Evolutionary conservation across 352 stramenopile species (phyloP).

Genomic region (Phytophthora megakarya): DNA sequence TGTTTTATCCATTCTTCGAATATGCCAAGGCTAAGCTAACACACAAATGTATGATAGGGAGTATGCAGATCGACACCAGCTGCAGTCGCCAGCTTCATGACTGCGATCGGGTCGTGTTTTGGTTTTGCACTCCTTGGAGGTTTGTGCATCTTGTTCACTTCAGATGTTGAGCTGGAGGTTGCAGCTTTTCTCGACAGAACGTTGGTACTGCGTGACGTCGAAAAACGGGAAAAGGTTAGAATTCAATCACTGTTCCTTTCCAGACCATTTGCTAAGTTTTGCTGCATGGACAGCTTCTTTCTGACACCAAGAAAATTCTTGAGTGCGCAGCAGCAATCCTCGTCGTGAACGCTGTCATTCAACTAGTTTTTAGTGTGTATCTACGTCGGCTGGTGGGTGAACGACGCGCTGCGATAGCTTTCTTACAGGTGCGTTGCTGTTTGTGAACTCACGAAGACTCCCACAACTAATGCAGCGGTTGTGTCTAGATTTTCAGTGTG

Average conservation of each 20-base stretch:
- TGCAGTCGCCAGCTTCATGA: conserved; percentile 57
- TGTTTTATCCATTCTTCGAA: not conserved
- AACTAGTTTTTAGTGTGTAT: conserved; percentile 50
- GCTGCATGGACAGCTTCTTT: conserved; percentile 45
- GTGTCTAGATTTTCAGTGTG: conserved; percentile 60
- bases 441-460: not conserved
- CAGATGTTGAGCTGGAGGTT: conserved; percentile 48
- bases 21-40: not conserved
- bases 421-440: conserved; percentile 51
- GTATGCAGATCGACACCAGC: conserved; percentile 56
- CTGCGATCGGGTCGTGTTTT: conserved; percentile 54
- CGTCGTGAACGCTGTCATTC: conserved; percentile 37
- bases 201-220: conserved; percentile 35
- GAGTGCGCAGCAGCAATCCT: conserved; percentile 42
- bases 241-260: no score
- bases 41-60: conserved; percentile 30
- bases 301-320: conserved; percentile 46
- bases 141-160: conserved; percentile 59
- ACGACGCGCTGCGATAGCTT: conserved; percentile 56
- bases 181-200: conserved; percentile 59
- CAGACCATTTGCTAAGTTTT: not conserved
- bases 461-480: not conserved
- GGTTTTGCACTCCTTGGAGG: conserved; percentile 55
- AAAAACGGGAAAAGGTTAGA: conserved; percentile 48
- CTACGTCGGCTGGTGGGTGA: conserved; percentile 57